Base-by-base conservation (phyloP, 1,139 yeast genomes). In the Zhuliangozyma blackwelliae region DNA sequence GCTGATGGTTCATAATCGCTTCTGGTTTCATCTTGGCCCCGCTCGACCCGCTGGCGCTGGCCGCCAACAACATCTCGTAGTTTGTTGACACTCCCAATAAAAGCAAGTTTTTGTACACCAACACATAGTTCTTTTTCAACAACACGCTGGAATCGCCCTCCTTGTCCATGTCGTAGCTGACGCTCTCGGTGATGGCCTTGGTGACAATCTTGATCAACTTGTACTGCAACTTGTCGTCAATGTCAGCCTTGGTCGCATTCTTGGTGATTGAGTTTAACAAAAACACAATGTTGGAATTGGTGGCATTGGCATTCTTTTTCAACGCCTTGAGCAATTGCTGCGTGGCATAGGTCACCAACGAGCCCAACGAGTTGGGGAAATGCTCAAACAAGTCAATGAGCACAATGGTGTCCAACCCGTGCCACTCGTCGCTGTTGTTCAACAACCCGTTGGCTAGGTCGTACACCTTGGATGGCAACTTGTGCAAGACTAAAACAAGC, bases 21-120 rank as follows among this genome's bases (percentile, higher is more conserved):
- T 70, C 75, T 0, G 76, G 75, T 37, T 68, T 68, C 56, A 66
- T 43, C 44, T 68, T 68, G 5, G 72, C 61, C 3, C 70, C 67
- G 1, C 67, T 57, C 7, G 62, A 46, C 5, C 69, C 57, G 0
- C 72, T 59, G 2, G 73, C 59, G 4, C 72, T 65, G 10, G 55
- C 45, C 1, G 67, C 59, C 36, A 68, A 50, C 28, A 69, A 51
- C 31, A 52, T 51, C 45, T 68, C 75, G 44, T 70, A 69, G 44
- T 66, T 60, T 7, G 73, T 48, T 5, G 67, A 52, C 2, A 63
- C 56, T 7, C 63, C 51, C 31, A 70, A 54, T 1, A 66, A 40
- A 12, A 67, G 51, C 7, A 68, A 39, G 40, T 64, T 65, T 35
- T 62, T 65, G 37, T 60, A 51, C 7, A 61, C 61, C 29, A 61